Evolutionary conservation across 2,329 filamentous ascomycete species (phyloP), one percentile per base, ranked within the genome.

Genomic region (Trichoderma gracile): DNA sequence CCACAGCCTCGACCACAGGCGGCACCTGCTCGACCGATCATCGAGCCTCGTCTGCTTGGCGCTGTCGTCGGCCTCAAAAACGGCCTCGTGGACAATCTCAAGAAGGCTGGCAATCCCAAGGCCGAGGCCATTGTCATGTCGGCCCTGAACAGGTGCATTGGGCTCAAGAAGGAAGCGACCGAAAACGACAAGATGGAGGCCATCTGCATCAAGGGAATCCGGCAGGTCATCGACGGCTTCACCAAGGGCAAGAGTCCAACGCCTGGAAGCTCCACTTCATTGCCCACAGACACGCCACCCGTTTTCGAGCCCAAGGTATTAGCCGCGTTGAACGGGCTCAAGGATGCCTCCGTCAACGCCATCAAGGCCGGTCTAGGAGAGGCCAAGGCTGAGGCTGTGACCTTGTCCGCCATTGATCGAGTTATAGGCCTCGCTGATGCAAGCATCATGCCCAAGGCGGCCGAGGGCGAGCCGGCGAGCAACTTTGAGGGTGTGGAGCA

Each of bases 71-170:
- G 76, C 19, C 78, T 84, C 70, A 82, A 81, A 68, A 78, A 78
- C 12, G 79, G 81, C 10, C 74, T 84, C 17, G 75, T 80, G 12
- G 76, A 78, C 58, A 81, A 81, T 63, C 75, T 84, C 47, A 76
- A 76, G 56, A 79, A 78, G 66, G 77, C 78, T 1, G 75, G 76
- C 15, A 75, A 76, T 14, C 77, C 78, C 27, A 76, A 78, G 63
- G 75, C 80, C 17, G 78, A 82, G 64, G 79, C 78, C 25, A 78
- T 83, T 25, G 80, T 83, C 65, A 82, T 83, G 77, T 83, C 81
- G 7, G 82, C 82, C 14, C 74, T 84, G 66, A 84, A 83, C 67
- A 81, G 81, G 27, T 81, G 78, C 50, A 72, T 84, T 10, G 81
- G 81, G 0, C 76, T 85, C 53, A 79, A 82, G 66, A 76, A 76